phyloP scores from a whole-genome alignment of 2,329 filamentous ascomycete genomes.

The Rachicladosporium sp. region DNA sequence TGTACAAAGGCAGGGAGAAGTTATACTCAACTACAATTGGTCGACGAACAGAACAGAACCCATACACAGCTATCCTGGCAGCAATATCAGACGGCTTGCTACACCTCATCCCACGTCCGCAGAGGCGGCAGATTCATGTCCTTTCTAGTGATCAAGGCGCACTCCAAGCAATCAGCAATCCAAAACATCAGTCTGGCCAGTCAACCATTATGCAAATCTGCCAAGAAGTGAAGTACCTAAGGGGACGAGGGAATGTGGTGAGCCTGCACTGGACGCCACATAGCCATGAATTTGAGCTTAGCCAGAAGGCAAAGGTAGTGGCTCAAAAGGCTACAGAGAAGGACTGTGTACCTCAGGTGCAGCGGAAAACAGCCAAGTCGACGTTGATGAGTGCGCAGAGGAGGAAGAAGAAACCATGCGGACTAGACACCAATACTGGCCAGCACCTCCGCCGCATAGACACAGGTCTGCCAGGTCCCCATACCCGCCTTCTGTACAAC shows the following conservation, averaged over 20 bases:
- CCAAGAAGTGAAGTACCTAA: neutral
- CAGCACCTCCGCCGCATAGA: conserved; percentile 1
- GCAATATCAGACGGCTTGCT: conserved; percentile 1
- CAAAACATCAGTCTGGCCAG: neutral
- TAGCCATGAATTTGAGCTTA: neutral
- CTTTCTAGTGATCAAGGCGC: conserved; percentile 1
- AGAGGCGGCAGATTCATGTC: neutral
- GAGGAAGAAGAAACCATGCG: neutral
- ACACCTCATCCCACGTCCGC: neutral
- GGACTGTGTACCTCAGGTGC: neutral
- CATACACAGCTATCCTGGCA: neutral
- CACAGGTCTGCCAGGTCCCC: neutral
- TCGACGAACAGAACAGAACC: neutral
- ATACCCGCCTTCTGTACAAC: conserved; percentile 2
- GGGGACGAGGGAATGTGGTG: neutral
- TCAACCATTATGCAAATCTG: neutral
- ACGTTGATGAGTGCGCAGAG: neutral
- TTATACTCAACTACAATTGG: neutral
- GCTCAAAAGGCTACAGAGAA: conserved; percentile 2
- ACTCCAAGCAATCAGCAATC: neutral
- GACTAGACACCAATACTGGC: neutral
- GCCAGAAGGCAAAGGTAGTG: neutral
- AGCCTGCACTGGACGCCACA: neutral
- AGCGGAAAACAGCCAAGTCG: neutral
- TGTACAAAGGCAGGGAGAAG: neutral